Base-by-base conservation (phyloP, 176 grass and related monocot genomes). In the Zea luxurians region DNA sequence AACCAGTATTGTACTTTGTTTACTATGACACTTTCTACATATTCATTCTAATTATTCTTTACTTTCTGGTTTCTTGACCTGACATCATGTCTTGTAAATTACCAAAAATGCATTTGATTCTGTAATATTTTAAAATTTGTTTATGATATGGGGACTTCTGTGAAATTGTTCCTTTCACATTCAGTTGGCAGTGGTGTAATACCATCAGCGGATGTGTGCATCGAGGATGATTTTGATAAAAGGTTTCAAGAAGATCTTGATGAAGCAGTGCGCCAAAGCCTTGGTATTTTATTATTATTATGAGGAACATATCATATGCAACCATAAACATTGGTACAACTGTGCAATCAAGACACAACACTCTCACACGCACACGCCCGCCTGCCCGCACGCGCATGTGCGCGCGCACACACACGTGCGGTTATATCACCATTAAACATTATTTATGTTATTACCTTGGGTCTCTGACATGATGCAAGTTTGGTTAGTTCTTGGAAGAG, bases 191-290 rank as follows among this genome's bases (percentile, higher is more conserved):
- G 45, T 83, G 60, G 68, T 50, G 63, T 55, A 69, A 82, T 84
- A 45, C 21, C 64, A 55, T 77, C 89, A 76, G 59, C 71, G 71
- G 61, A 76, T 83, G 34, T 88, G 49, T 76, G 84, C 55, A 63
- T 53, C 2, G 74, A 89, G 72, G 74, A 93, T 81, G 94, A 88
- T 74, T 84, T 86, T 67, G 92, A 95, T 55, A 83, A 86, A 88
- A 94, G 83, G 66, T 99, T 95, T 40, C 63, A 92, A 82, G 92
- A 86, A 78, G 96, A 99, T 66, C 78, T 99, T n/a, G 77, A 83
- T 81, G 86, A 86, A 77, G 96, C 96, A 74, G 68, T 95, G 65
- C 88, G 72, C n/a, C 86, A 95, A 93, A 99, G 96, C 83, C 92
- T 99, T 81, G 92, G 96, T 99, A 93, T 49, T 13, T 68, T 52